Conservation (phyloP, 2,329 filamentous ascomycete species). For the Chlorencoelia australis region DNA sequence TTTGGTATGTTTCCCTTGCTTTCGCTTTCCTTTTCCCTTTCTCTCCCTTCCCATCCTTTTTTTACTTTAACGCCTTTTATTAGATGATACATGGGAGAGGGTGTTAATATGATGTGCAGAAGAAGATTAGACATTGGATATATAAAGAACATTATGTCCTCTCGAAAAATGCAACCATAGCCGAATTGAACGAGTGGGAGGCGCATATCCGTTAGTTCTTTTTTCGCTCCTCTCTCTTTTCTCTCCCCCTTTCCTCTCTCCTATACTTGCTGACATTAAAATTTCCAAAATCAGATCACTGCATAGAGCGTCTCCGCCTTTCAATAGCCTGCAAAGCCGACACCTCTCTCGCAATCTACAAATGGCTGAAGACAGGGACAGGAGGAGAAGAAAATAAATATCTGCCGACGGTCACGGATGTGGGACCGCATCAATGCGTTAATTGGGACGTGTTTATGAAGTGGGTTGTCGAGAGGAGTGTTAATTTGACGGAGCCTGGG, state of each 20-base stretch:
- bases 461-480: not conserved
- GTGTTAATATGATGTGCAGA: not conserved
- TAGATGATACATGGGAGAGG: too few relatives aligned
- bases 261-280: too few relatives aligned
- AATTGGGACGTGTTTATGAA: not conserved
- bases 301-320: not conserved
- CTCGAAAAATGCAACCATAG: too few relatives aligned
- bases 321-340: not conserved
- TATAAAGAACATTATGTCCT: not conserved
- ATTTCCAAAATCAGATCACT: not conserved
- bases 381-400: too few relatives aligned
- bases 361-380: not conserved
- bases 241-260: too few relatives aligned
- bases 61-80: not conserved
- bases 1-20: not conserved
- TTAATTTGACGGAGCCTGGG: not conserved
- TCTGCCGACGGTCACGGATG: not conserved
- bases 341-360: not conserved
- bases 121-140: not conserved
- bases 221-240: not conserved
- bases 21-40: not conserved
- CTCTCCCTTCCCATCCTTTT: not conserved
- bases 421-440: not conserved
- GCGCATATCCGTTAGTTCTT: not conserved
- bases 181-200: not conserved